These are phyloP conservation scores for Ilex asprella DNA, from an alignment of 257 asterid genomes.

Conservation along the genomic window DNA sequence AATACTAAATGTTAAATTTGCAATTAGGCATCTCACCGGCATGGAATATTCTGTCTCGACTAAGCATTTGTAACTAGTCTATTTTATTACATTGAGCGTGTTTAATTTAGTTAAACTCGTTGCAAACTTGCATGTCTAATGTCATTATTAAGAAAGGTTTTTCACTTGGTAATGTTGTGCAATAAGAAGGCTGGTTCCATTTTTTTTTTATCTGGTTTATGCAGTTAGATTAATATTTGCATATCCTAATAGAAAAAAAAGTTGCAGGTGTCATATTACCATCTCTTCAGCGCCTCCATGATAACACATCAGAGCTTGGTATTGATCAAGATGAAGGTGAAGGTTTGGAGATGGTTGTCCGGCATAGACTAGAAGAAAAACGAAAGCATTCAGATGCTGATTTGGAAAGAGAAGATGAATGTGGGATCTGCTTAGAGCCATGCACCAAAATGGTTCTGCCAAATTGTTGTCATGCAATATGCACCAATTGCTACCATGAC, in stretches of 20 bases:
- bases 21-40: too few relatives aligned
- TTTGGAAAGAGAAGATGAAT: slow-evolving; percentile 60
- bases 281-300: slow-evolving; percentile 34
- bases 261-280: slow-evolving; percentile 55
- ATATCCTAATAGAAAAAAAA: background rate
- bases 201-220: background rate
- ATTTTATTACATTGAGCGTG: background rate
- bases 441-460: slow-evolving; percentile 88
- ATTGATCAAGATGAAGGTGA: slow-evolving; percentile 16
- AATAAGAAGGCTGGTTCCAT: background rate
- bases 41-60: background rate
- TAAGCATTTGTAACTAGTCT: background rate
- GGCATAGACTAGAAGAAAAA: slow-evolving; percentile 20
- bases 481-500: slow-evolving; percentile 79
- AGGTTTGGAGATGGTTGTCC: slow-evolving; percentile 11
- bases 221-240: background rate
- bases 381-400: slow-evolving; percentile 22
- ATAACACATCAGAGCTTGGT: slow-evolving; percentile 22
- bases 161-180: background rate
- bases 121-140: background rate
- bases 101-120: background rate
- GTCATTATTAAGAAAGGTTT: background rate
- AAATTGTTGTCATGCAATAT: slow-evolving; percentile 87
- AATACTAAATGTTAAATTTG: background rate
- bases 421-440: slow-evolving; percentile 78